Conservation (phyloP, 106 monocot species). For the Posidonia australis region DNA sequence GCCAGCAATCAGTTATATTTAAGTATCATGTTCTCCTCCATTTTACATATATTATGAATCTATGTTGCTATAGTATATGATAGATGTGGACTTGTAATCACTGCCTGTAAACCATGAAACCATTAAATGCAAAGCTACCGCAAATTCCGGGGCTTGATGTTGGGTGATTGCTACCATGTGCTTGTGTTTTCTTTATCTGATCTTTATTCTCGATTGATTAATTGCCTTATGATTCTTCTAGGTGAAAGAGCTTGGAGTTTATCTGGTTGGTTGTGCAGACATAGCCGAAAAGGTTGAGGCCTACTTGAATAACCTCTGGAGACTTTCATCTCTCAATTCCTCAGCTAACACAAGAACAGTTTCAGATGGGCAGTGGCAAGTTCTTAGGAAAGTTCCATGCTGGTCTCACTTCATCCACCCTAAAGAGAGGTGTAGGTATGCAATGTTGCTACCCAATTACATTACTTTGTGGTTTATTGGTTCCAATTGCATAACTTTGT, state of each 20-base stretch:
- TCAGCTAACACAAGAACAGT: conserved; percentile 46
- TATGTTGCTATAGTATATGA: no score
- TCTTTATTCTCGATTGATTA: neutral
- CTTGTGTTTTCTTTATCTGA: neutral
- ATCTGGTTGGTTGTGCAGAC: conserved; percentile 51
- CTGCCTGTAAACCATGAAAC: no score
- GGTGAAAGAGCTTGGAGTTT: conserved; percentile 95
- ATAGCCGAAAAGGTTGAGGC: conserved; percentile 54
- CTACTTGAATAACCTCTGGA: conserved; percentile 77
- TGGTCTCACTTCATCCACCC: conserved; percentile 79
- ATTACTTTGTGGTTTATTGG: neutral
- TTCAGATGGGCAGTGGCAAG: conserved; percentile 73
- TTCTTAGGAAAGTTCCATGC: conserved; percentile 72
- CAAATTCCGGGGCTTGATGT: no score
- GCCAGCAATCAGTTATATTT: no score
- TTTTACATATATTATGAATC: no score
- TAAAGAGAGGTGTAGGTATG: conserved; percentile 80
- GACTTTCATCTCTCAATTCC: conserved; percentile 63
- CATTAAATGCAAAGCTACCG: no score
- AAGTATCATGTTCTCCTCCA: no score
- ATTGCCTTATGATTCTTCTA: conserved; percentile 7
- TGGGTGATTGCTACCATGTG: no score
- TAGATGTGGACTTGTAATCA: no score
- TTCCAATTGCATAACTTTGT: neutral
- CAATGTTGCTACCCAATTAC: neutral